phyloP scores from a whole-genome alignment of 2,329 filamentous ascomycete genomes.

The Claviceps maximensis region DNA sequence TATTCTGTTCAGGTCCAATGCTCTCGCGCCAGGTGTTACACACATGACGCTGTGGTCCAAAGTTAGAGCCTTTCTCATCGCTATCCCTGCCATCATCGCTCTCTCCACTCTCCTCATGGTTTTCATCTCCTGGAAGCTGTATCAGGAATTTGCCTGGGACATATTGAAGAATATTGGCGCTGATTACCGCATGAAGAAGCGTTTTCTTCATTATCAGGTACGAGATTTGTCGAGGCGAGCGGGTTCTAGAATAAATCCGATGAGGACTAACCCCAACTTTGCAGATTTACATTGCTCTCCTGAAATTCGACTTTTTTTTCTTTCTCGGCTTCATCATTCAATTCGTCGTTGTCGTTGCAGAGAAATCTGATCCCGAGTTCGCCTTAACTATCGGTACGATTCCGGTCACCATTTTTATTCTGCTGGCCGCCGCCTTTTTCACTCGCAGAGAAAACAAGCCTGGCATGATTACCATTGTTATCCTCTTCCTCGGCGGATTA shows the following conservation, averaged over 20 bases:
- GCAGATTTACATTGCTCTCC: conserved; percentile 90
- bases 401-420: conserved; percentile 78
- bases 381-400: conserved; percentile 80
- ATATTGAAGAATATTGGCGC: conserved; percentile 99
- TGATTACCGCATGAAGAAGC: conserved; percentile 90
- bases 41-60: conserved; percentile 47
- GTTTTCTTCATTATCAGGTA: conserved; percentile 94
- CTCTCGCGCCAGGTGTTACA: conserved; percentile 26
- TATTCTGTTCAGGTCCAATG: conserved; percentile 30
- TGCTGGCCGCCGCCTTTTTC: conserved; percentile 73
- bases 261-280: not conserved
- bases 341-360: conserved; percentile 82
- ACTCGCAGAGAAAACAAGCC: conserved; percentile 68
- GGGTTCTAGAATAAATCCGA: no score
- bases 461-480: conserved; percentile 67
- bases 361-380: conserved; percentile 58
- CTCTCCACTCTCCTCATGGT: conserved; percentile 59
- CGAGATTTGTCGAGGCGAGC: conserved; percentile 10
- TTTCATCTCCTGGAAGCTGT: conserved; percentile 83
- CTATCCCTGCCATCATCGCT: conserved; percentile 74
- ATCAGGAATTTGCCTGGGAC: conserved; percentile 97
- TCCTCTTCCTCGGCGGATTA: conserved; percentile 77
- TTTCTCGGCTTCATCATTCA: conserved; percentile 98
- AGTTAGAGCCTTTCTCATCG: conserved; percentile 64
- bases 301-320: conserved; percentile 99